Base-by-base conservation (phyloP, 495 filamentous ascomycete genomes). In the Cryomyces minteri region DNA sequence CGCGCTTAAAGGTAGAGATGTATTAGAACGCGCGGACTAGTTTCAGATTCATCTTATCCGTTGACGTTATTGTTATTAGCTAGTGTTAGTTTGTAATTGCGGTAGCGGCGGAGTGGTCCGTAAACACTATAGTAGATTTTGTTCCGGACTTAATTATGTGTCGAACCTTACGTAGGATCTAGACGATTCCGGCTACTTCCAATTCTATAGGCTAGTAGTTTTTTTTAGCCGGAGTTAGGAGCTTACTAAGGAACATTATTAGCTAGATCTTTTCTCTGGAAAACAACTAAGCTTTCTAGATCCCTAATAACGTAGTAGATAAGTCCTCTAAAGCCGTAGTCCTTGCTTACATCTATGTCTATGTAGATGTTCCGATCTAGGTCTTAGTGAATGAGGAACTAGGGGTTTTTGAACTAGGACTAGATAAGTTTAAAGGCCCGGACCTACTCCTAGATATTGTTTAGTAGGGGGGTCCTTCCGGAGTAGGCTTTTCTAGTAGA, bases 241-340 rank as follows among this genome's bases (percentile, higher is more conserved):
- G 10, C 25, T 47, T 47, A 31, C 36, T 47, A 18, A 47, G 45
- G 25, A 47, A 47, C 18, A 43, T 18, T 6, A 47, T 47, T 14
- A 30, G 36, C 38, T 47, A 6, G 25, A 40, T 42, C 43, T 43
- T 45, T 45, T 5, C 31, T 29, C 34, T 37, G 5, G 43, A 25
- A 36, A 34, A 38, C 9, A 14, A 9, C 30, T 6, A 5, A 14
- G 43, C 31, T 38, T 12, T n/a, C 18, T n/a, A 14, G 28, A 25
- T 45, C 31, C 6, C 42, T 18, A 8, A 34, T 41, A 41, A 44
- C 25, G 32, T 44, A n/a, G 11, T 44, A 44, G 14, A 31, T 33
- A n/a, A 30, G 11, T 32, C 6, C 18, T 9, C 31, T 33, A 33
- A 44, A 7, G 25, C 42, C 25, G 18, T 41, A 41, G 6, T 31